Conservation (phyloP, 139 green algal genomes). For the Choricystis sp. region DNA sequence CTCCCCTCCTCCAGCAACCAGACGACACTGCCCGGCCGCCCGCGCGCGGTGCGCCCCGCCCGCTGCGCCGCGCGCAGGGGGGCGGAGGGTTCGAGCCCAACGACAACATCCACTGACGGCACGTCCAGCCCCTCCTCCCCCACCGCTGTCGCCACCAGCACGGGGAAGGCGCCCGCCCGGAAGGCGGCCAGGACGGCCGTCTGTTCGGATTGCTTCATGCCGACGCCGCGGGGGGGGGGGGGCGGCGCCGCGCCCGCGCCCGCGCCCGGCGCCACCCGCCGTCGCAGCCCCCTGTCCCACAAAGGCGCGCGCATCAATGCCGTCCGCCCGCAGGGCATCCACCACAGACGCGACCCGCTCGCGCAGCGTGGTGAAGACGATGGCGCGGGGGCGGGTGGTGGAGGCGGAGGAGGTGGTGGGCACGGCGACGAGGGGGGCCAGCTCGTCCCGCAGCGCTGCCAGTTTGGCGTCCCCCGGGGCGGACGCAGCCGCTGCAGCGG, state of each 20-base stretch:
- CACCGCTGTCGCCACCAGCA: slow-evolving; percentile 84
- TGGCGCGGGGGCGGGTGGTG: slow-evolving; percentile 14
- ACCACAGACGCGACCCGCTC: slow-evolving; percentile 58
- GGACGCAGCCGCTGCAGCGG: not conserved
- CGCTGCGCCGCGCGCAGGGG: slow-evolving; percentile 70
- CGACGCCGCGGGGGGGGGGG: not conserved
- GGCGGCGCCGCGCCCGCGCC: not conserved
- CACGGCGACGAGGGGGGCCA: slow-evolving; percentile 34
- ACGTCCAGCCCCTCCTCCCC: slow-evolving; percentile 97
- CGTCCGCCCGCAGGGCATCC: slow-evolving; percentile 24
- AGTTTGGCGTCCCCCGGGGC: slow-evolving; percentile 40
- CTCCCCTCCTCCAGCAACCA: slow-evolving; percentile 54
- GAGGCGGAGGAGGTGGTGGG: not conserved
- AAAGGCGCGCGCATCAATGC: slow-evolving; percentile 49
- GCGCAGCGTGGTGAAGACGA: slow-evolving; percentile 66
- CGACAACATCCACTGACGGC: slow-evolving; percentile 79
- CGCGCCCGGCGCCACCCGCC: not conserved
- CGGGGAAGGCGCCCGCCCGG: slow-evolving; percentile 41
- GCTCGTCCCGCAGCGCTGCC: slow-evolving; percentile 25
- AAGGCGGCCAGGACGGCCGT: slow-evolving; percentile 42
- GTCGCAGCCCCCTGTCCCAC: slow-evolving; percentile 55
- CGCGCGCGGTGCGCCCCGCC: slow-evolving; percentile 81
- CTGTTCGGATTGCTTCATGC: slow-evolving; percentile 41
- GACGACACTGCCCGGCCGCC: slow-evolving; percentile 64
- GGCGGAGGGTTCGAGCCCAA: slow-evolving; percentile 72